A percentile compares a stretch with the other conserved stretches of the same genome.
Evolutionary conservation across 208 protist genomes (phyloP).

Genomic region (Trypanosoma cruzi): DNA sequence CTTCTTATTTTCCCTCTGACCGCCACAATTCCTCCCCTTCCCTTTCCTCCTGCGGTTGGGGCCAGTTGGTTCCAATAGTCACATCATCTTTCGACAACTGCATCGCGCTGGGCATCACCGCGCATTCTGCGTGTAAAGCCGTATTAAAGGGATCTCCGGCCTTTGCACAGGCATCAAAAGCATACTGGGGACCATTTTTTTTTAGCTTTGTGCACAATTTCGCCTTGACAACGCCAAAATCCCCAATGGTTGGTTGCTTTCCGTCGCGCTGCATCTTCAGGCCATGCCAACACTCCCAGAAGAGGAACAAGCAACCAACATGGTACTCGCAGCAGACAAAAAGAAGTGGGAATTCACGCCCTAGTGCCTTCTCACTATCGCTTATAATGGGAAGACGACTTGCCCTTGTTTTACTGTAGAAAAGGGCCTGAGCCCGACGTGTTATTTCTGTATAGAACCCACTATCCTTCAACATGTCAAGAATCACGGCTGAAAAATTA

Average conservation of each 20-base stretch:
- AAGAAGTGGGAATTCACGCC: slow-evolving; percentile 40
- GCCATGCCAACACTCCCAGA: slow-evolving; percentile 39
- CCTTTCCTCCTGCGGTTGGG: no score
- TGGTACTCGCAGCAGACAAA: slow-evolving; percentile 35
- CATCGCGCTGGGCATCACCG: neutral
- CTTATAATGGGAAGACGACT: neutral
- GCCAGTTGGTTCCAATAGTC: no score
- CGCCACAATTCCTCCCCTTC: no score
- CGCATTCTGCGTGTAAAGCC: neutral
- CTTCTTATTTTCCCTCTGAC: no score
- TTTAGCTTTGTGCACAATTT: slow-evolving; percentile 31
- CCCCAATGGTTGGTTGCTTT: slow-evolving; percentile 31
- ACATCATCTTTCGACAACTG: neutral
- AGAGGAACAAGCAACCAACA: slow-evolving; percentile 41
- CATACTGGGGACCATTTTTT: slow-evolving; percentile 10
- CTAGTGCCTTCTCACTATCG: slow-evolving; percentile 9
- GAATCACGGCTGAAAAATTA: slow-evolving; percentile 63
- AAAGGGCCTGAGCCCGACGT: neutral
- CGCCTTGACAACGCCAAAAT: slow-evolving; percentile 38
- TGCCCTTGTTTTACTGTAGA: neutral
- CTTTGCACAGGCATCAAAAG: slow-evolving; percentile 9
- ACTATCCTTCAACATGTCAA: slow-evolving; percentile 39
- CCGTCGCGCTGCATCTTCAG: slow-evolving; percentile 25
- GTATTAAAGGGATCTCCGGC: neutral
- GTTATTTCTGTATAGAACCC: slow-evolving; percentile 4